These are phyloP conservation scores for Singerocomus inundabilis DNA, from an alignment of 1,284 basidiomycete species.

Conservation along the genomic window DNA sequence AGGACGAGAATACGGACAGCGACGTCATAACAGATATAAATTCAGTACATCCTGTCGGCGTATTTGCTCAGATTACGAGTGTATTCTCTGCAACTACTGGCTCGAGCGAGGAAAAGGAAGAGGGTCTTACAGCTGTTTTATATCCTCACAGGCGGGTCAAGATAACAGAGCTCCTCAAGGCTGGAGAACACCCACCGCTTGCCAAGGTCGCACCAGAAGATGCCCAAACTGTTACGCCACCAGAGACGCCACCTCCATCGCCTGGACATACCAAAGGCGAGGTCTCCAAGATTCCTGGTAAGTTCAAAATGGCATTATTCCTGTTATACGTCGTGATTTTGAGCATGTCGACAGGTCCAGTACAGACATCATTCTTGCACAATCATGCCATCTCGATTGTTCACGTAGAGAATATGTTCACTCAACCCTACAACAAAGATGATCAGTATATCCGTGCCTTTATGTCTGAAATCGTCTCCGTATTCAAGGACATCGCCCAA, in stretches of 20 bases:
- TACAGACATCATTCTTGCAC: slow-evolving; percentile 91
- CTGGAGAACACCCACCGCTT: slow-evolving; percentile 49
- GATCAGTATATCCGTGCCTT: slow-evolving; percentile 94
- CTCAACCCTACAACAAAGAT: slow-evolving; percentile 87
- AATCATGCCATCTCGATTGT: slow-evolving; percentile 89
- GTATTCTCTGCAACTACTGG: slow-evolving; percentile 78
- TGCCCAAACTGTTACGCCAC: slow-evolving; percentile 48
- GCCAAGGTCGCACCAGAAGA: slow-evolving; percentile 48
- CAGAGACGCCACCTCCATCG: slow-evolving; percentile 43
- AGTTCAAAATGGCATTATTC: neutral
- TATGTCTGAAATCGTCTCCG: slow-evolving; percentile 95
- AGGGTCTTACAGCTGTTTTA: slow-evolving; percentile 90
- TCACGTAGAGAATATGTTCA: slow-evolving; percentile 82
- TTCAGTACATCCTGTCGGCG: slow-evolving; percentile 91
- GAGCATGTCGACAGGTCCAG: slow-evolving; percentile 43
- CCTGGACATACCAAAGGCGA: slow-evolving; percentile 30
- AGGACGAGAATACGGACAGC: slow-evolving; percentile 91
- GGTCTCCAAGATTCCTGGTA: slow-evolving; percentile 21
- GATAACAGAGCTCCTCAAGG: slow-evolving; percentile 84
- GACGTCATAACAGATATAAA: slow-evolving; percentile 90
- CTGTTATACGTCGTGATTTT: neutral
- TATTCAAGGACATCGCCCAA: slow-evolving; percentile 99
- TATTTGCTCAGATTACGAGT: slow-evolving; percentile 97
- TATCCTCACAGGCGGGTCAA: slow-evolving; percentile 93
- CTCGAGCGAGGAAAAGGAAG: slow-evolving; percentile 68